Evolutionary conservation across 2,329 filamentous ascomycete genomes (phyloP).

Genomic region (Ophiostoma triangulosporum): DNA sequence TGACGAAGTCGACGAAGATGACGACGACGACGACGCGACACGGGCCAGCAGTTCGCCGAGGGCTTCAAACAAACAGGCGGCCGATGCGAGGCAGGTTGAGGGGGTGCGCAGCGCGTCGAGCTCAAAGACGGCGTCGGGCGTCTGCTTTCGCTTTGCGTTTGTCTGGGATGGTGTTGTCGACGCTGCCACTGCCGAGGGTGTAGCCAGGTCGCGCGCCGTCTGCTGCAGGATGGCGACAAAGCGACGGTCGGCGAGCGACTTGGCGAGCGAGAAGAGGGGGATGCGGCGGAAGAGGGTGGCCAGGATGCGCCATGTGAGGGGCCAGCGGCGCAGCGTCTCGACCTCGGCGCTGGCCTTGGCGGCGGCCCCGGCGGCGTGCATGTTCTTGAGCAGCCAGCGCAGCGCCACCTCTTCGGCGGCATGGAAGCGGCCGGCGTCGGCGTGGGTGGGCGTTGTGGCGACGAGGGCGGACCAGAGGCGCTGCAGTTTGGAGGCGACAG

Average conservation of each 20-base stretch:
- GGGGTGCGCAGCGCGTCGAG: slow-evolving; percentile 26
- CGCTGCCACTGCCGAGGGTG: slow-evolving; percentile 14
- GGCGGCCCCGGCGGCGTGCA: slow-evolving; percentile 31
- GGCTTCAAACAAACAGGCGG: slow-evolving; percentile 34
- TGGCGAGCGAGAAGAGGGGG: slow-evolving; percentile 54
- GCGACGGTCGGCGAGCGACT: slow-evolving; percentile 54
- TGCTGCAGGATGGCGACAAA: slow-evolving; percentile 55
- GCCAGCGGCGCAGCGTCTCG: slow-evolving; percentile 41
- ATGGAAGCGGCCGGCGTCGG: slow-evolving; percentile 28
- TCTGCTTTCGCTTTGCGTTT: slow-evolving; percentile 12
- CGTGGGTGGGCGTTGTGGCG: slow-evolving; percentile 21
- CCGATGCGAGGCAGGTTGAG: slow-evolving; percentile 30
- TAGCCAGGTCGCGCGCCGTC: slow-evolving; percentile 45
- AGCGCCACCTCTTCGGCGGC: slow-evolving; percentile 45
- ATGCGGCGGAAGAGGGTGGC: slow-evolving; percentile 48
- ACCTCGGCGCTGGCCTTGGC: slow-evolving; percentile 24
- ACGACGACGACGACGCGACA: slow-evolving; percentile 19
- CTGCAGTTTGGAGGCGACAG: slow-evolving; percentile 33
- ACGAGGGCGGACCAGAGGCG: slow-evolving; percentile 36
- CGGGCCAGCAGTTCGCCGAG: slow-evolving; percentile 33
- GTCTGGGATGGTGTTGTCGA: background rate
- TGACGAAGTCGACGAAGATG: background rate
- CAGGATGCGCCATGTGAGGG: slow-evolving; percentile 48
- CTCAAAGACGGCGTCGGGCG: slow-evolving; percentile 20
- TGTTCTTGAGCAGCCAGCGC: slow-evolving; percentile 50